Evolutionary conservation across 768 basidiomycete species (phyloP), one percentile per base, ranked within the genome.

Genomic region (Xerocomus potaroensis): DNA sequence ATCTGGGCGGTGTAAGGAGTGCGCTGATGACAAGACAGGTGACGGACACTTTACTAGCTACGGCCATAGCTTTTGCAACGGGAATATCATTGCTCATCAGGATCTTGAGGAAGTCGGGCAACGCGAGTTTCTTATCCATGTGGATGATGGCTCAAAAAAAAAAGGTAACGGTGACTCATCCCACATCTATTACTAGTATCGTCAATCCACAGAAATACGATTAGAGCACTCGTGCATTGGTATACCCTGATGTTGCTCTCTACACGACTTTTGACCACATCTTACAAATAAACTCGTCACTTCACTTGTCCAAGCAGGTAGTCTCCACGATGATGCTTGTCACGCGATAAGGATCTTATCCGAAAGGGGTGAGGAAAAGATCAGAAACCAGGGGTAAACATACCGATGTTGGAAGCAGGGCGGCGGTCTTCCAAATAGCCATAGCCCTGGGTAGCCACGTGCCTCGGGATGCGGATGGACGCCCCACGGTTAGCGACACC

Each of bases 401-500:
- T 69, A 91, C 89, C 95, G 55, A 96, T 89, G 78, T 99, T 99
- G 66, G 94, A 96, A 47, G 95, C 95, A 22, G 96, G 96, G 53
- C 95, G 91, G 54, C 95, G 81, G 72, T 96, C 94, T 66, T 97
- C 94, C 56, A 97, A 70, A 75, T 98, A 97, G 39, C 96, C 96
- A 61, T 84, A 91, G 42, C 95, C 94, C 69, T 94, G 84, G 27
- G 87, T 75, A 43, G 85, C 87, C 61, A 97, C 94, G 65, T 94
- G 89, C 61, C 95, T 77, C 38, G 96, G 96, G 37, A 99, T 86
- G 73, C 93, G 91, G 65, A 96, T 91, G 24, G 91, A 94, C 37
- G 95, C 93, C 61, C 93, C 96, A 69, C 95, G 91, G 77, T 96
- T 87, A 58, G 96, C 96, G 53, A 98, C 91, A 70, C 96, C 96